Evolutionary conservation across 768 basidiomycete species (phyloP).

Genomic region (Leccinellum luteum): DNA sequence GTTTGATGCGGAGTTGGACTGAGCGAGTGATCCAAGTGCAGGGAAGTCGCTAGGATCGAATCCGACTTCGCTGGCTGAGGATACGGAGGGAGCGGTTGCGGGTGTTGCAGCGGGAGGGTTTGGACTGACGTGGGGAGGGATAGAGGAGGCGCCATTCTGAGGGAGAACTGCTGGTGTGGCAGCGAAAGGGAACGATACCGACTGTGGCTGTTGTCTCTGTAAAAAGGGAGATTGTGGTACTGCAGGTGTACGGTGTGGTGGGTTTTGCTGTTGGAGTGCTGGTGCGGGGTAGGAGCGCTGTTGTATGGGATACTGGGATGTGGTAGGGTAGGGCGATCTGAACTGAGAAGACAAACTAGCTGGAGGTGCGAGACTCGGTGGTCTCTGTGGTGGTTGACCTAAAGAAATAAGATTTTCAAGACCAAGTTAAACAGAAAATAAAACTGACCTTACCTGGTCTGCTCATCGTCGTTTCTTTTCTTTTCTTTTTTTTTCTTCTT

Average conservation of each 20-base stretch:
- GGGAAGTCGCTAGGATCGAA: slow-evolving; percentile 88
- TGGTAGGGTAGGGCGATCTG: slow-evolving; percentile 47
- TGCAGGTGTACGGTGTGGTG: slow-evolving; percentile 52
- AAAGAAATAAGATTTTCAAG: slow-evolving; percentile 20
- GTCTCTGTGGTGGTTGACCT: slow-evolving; percentile 83
- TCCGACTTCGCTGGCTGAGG: slow-evolving; percentile 70
- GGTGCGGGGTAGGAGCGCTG: slow-evolving; percentile 35
- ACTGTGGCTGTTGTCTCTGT: slow-evolving; percentile 47
- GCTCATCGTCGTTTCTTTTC: slow-evolving; percentile 43
- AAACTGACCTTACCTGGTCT: slow-evolving; percentile 47
- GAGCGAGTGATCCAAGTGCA: slow-evolving; percentile 69
- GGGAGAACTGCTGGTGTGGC: slow-evolving; percentile 41
- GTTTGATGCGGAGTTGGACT: slow-evolving; percentile 39
- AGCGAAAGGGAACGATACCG: slow-evolving; percentile 61
- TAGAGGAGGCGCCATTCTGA: slow-evolving; percentile 52
- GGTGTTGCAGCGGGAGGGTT: slow-evolving; percentile 37
- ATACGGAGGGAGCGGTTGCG: slow-evolving; percentile 55
- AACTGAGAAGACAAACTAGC: slow-evolving; percentile 62
- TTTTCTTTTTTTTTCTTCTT: slow-evolving; percentile 8
- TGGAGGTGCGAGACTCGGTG: slow-evolving; percentile 69
- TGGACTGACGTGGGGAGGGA: slow-evolving; percentile 59
- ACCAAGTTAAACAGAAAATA: neutral
- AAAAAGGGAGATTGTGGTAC: slow-evolving; percentile 64
- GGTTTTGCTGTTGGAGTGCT: slow-evolving; percentile 52
- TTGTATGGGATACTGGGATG: slow-evolving; percentile 30